A percentile compares a stretch with the other conserved stretches of the same genome.
phyloP scores from a whole-genome alignment of 2,329 filamentous ascomycete genomes.

The Emergomyces pasteurianus region DNA sequence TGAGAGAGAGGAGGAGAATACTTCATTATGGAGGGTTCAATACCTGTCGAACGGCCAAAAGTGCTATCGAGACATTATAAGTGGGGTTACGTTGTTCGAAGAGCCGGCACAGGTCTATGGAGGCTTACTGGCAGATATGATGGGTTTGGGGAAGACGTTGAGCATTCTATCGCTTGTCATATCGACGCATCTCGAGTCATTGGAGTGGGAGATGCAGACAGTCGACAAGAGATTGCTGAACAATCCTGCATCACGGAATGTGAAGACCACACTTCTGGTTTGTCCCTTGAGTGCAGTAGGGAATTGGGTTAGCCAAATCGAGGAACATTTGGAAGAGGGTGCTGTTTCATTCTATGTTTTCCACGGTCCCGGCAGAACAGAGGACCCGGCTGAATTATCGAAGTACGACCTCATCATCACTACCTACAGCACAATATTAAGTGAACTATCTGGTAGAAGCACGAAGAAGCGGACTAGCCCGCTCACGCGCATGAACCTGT shows the following conservation, averaged over 20 bases:
- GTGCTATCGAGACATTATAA: slow-evolving; percentile 75
- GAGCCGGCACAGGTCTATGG: slow-evolving; percentile 57
- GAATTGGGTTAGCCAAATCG: slow-evolving; percentile 92
- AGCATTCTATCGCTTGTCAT: slow-evolving; percentile 72
- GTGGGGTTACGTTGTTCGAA: slow-evolving; percentile 49
- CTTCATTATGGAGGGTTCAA: slow-evolving; percentile 65
- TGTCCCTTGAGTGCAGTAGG: slow-evolving; percentile 82
- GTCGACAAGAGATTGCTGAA: slow-evolving; percentile 34
- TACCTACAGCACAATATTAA: slow-evolving; percentile 78
- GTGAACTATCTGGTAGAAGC: slow-evolving; percentile 57
- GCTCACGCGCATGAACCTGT: slow-evolving; percentile 73
- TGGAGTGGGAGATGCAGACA: slow-evolving; percentile 45
- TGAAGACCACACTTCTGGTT: slow-evolving; percentile 70
- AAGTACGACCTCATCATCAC: slow-evolving; percentile 78
- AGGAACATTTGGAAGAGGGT: slow-evolving; percentile 58
- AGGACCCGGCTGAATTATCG: slow-evolving; percentile 55
- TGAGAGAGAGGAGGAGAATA: slow-evolving; percentile 48
- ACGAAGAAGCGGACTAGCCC: slow-evolving; percentile 50
- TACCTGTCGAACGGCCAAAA: slow-evolving; percentile 45
- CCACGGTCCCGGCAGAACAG: slow-evolving; percentile 66
- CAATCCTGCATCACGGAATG: slow-evolving; percentile 40
- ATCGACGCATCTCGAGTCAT: slow-evolving; percentile 51
- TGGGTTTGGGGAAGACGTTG: slow-evolving; percentile 78
- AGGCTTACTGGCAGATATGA: slow-evolving; percentile 72
- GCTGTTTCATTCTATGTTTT: slow-evolving; percentile 68